phyloP scores from a whole-genome alignment of 75 land plant genomes.

The Picea glauca region DNA sequence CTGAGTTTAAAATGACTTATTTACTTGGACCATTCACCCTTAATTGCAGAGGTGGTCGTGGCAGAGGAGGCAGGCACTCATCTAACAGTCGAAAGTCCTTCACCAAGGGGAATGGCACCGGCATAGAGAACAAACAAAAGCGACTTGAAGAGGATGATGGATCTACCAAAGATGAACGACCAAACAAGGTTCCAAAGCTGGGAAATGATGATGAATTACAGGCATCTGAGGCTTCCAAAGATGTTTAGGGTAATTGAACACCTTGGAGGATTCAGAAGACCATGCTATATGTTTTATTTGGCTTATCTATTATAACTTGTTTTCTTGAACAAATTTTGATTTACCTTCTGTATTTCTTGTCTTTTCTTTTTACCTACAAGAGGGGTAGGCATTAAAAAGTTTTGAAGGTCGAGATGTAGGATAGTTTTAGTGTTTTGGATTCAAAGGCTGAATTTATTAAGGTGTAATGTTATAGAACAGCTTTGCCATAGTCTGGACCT shows the following conservation, averaged over 20 bases:
- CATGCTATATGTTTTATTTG: neutral
- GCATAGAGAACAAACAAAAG: neutral
- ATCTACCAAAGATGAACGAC: neutral
- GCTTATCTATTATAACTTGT: neutral
- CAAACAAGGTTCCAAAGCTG: neutral
- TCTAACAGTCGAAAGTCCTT: neutral
- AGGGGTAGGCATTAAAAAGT: neutral
- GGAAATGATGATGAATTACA: neutral
- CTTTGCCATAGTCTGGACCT: neutral
- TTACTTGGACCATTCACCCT: neutral
- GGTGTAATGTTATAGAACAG: neutral
- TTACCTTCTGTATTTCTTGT: neutral
- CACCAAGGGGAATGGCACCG: neutral
- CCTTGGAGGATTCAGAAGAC: neutral
- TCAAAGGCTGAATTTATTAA: neutral
- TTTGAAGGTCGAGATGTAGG: slow-evolving; percentile 1
- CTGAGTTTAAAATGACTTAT: neutral
- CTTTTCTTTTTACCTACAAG: neutral
- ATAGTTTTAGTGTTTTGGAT: neutral
- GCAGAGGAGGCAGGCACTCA: slow-evolving; percentile 2
- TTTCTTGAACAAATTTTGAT: slow-evolving; percentile 1
- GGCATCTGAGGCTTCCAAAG: neutral
- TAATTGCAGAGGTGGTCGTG: slow-evolving; percentile 4
- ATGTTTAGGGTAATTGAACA: neutral
- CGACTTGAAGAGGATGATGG: neutral